Conservation (phyloP, 768 basidiomycete species). For the Sporobolomyces pararoseus region DNA sequence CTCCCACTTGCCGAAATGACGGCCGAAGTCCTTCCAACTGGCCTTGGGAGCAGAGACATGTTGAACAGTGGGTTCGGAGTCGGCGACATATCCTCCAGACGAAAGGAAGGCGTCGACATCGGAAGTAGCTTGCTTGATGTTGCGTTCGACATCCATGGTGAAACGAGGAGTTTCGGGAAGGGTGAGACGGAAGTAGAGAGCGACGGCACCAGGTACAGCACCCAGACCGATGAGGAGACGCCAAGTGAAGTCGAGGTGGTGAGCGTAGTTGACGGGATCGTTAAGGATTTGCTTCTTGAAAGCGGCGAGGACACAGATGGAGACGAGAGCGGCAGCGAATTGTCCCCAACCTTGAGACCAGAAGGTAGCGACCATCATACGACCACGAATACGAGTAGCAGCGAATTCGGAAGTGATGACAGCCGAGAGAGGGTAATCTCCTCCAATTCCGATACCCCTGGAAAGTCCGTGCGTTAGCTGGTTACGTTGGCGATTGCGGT, state of each 20-base stretch:
- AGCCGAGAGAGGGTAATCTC: conserved; percentile 66
- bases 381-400: conserved; percentile 62
- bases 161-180: conserved; percentile 57
- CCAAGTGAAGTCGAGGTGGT: conserved; percentile 68
- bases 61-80: conserved; percentile 53
- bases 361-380: conserved; percentile 41
- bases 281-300: conserved; percentile 66
- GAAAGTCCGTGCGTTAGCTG: too few relatives aligned
- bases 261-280: conserved; percentile 53
- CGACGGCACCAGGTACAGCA: conserved; percentile 67
- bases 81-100: conserved; percentile 56
- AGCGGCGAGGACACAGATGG: conserved; percentile 62
- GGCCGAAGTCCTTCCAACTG: conserved; percentile 62
- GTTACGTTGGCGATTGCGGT: too few relatives aligned
- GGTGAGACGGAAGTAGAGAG: conserved; percentile 72
- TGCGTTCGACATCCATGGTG: conserved; percentile 47
- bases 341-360: conserved; percentile 67
- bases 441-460: conserved; percentile 71
- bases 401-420: conserved; percentile 56
- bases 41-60: conserved; percentile 65
- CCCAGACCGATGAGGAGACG: conserved; percentile 68
- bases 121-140: conserved; percentile 41
- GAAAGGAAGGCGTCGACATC: conserved; percentile 41
- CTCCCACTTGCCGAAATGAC: conserved; percentile 62
- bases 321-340: conserved; percentile 61